Evolutionary conservation across 1,284 basidiomycete species (phyloP), one percentile per base, ranked within the genome.

Genomic region (Ceratobasidium papillatum): DNA sequence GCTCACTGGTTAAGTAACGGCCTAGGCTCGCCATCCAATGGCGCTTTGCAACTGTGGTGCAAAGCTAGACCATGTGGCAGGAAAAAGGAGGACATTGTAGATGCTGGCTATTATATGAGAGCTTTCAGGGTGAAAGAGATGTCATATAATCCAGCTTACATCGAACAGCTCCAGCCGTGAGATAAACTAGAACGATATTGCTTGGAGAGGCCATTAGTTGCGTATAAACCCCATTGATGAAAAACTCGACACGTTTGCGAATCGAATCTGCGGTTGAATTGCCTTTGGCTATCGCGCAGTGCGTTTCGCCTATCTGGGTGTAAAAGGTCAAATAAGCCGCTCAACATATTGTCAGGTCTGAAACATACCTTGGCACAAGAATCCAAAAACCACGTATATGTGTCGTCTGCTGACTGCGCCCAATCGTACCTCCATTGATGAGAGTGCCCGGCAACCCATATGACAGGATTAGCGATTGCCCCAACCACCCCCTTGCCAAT

Each of bases 361-460:
- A 52, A 14, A 52, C 74, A 8, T 49, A 83, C 83, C 75, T 81
- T 77, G 7, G 80, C 78, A 59, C 84, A 84, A n/a, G 80, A 80
- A 5, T 80, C 68, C 32, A 84, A 77, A 75, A 82, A 84, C 36
- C 81, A 75, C 2, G 80, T 63, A 72, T 84, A 84, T 0, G 81
- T 79, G 14, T 80, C 79, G 38, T 82, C 82, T 1, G 81, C 79
- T 8, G 78, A 77, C 0, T 75, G 66, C 0, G 83, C 69, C 80
- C 80, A 84, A 19, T 80, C 77, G 25, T 32, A 43, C 30, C 30
- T 27, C 75, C 74, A 17, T 82, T 80, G 19, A n/a, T 49, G 45
- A 14, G 41, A 54, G 3, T 47, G 30, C 52, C 47, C 19, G 43
- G 19, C 61, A 25, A 77, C 71, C 78, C 77, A 79, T 19, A 62